Evolutionary conservation across 2,329 filamentous ascomycete genomes (phyloP).

Genomic region (Colletotrichum sp.): DNA sequence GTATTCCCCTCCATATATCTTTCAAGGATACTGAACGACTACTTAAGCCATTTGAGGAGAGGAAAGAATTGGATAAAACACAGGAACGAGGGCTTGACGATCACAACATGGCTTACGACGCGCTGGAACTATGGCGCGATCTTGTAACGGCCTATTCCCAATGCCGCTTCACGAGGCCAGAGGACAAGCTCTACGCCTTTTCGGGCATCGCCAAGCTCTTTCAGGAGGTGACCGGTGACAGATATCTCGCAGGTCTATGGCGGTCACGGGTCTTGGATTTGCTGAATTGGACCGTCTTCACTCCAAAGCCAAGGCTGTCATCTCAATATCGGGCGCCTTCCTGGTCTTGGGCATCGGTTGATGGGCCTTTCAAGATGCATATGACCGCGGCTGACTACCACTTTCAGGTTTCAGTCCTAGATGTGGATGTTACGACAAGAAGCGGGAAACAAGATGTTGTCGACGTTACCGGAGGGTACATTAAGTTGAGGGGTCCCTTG

Average conservation of each 20-base stretch:
- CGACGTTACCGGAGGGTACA: neutral
- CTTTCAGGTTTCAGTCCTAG: neutral
- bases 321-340: neutral
- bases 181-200: neutral
- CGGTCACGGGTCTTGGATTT: neutral
- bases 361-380: neutral
- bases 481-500: neutral
- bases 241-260: neutral
- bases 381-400: no score
- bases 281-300: neutral
- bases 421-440: neutral
- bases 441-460: neutral
- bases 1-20: no score
- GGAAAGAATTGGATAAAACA: neutral
- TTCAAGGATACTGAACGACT: no score
- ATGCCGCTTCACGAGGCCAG: neutral
- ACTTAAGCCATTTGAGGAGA: neutral
- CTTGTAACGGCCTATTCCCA: neutral
- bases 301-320: neutral
- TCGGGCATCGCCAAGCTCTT: neutral
- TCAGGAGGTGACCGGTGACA: neutral
- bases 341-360: neutral
- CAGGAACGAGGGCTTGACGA: neutral
- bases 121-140: neutral
- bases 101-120: neutral